Conservation (phyloP, 495 filamentous ascomycete genomes). For the Hyaloscypha hepaticicola region DNA sequence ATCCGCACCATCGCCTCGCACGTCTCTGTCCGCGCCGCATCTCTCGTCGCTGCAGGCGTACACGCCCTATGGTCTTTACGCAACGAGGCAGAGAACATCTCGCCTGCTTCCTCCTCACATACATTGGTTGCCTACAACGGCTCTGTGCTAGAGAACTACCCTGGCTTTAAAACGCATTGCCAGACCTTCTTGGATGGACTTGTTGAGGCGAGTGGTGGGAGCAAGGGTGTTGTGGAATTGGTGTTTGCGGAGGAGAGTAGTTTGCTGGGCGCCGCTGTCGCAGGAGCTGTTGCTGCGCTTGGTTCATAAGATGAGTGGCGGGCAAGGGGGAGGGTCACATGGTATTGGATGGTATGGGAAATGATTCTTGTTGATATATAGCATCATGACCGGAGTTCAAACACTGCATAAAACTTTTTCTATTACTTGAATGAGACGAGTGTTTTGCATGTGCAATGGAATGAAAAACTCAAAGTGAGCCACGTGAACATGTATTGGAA, state of each 20-base stretch:
- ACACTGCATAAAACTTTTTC: too few relatives aligned
- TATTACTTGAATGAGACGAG: too few relatives aligned
- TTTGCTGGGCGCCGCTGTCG: conserved; percentile 60
- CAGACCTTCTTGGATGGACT: conserved; percentile 54
- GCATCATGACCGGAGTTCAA: not conserved
- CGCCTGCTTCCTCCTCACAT: conserved; percentile 13
- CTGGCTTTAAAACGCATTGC: conserved; percentile 47
- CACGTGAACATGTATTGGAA: too few relatives aligned
- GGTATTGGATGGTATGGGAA: conserved; percentile 4
- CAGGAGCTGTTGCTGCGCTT: conserved; percentile 51
- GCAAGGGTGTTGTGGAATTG: conserved; percentile 45
- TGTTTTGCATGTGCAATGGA: too few relatives aligned
- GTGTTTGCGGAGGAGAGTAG: conserved; percentile 60
- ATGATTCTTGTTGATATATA: not conserved
- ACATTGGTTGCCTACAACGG: conserved; percentile 61
- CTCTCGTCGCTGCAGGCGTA: conserved; percentile 60
- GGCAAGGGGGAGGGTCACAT: not conserved
- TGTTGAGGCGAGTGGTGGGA: conserved; percentile 32
- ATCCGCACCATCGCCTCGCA: conserved; percentile 53
- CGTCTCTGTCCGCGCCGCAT: conserved; percentile 59
- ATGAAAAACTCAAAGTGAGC: too few relatives aligned
- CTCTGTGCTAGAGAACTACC: conserved; percentile 65
- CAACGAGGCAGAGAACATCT: conserved; percentile 42
- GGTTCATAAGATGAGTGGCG: not conserved
- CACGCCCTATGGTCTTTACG: conserved; percentile 62